A percentile compares a stretch with the other conserved stretches of the same genome.
phyloP scores from a whole-genome alignment of 208 protist species.

The Porcisia deanei region DNA sequence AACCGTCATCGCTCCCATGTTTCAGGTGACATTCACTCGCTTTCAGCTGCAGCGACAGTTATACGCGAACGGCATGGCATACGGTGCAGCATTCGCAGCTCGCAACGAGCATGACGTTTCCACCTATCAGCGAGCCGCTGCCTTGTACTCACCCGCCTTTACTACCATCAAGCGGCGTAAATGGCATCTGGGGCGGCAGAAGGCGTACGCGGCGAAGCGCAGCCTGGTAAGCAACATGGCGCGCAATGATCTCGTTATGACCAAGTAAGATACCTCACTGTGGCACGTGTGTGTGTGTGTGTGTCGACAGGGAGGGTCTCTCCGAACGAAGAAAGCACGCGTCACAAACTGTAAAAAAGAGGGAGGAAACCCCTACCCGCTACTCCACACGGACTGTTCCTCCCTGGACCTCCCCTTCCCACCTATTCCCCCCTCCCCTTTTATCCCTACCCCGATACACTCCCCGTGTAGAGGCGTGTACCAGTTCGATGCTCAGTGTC shows the following conservation, averaged over 20 bases:
- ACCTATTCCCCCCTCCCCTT: too few relatives aligned
- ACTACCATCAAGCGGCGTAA: slow-evolving; percentile 44
- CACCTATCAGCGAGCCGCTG: slow-evolving; percentile 42
- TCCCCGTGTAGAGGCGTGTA: too few relatives aligned
- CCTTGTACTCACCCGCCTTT: slow-evolving; percentile 56
- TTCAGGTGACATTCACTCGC: slow-evolving; percentile 13
- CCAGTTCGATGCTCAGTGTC: too few relatives aligned
- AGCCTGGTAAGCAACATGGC: slow-evolving; percentile 29
- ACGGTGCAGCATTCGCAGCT: slow-evolving; percentile 51
- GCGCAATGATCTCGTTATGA: slow-evolving; percentile 34
- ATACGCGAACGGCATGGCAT: slow-evolving; percentile 44
- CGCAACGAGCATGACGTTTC: slow-evolving; percentile 42
- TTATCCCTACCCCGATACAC: too few relatives aligned
- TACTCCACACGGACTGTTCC: too few relatives aligned
- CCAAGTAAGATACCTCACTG: not conserved
- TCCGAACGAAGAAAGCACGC: too few relatives aligned
- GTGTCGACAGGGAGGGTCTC: not conserved
- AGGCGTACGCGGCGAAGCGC: slow-evolving; percentile 43
- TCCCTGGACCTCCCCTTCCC: too few relatives aligned
- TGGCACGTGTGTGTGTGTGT: too few relatives aligned
- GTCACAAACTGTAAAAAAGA: too few relatives aligned
- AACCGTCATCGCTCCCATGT: slow-evolving; percentile 25
- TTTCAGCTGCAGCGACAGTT: slow-evolving; percentile 52
- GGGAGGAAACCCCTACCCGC: too few relatives aligned
- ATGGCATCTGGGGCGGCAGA: slow-evolving; percentile 40